These are phyloP conservation scores for Arctostaphylos glauca DNA, from an alignment of 148 eudicot genomes.

Conservation along the genomic window DNA sequence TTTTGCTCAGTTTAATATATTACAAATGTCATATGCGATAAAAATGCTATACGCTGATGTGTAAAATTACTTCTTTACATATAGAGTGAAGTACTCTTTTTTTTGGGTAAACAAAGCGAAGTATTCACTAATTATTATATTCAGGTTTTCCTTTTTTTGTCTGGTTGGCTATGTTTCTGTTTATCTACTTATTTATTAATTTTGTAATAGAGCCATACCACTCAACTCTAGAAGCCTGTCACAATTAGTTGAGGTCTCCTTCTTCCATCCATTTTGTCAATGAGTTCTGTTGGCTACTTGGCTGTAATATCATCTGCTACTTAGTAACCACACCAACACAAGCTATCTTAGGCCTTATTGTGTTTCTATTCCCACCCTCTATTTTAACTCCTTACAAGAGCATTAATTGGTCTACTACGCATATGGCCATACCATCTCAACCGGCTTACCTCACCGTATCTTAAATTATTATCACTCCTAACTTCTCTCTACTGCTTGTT, in stretches of 20 bases:
- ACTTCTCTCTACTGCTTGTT: background rate
- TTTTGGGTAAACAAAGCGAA: background rate
- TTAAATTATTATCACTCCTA: background rate
- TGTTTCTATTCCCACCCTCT: background rate
- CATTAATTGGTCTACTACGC: background rate
- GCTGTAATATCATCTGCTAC: background rate
- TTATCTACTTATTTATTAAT: background rate
- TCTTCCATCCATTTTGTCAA: background rate
- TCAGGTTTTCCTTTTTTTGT: background rate
- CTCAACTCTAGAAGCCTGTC: background rate
- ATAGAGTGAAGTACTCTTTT: background rate
- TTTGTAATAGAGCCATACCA: background rate
- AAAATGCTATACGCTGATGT: background rate
- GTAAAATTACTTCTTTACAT: background rate
- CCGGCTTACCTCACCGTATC: background rate
- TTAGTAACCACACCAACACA: background rate
- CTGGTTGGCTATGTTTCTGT: background rate
- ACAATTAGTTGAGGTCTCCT: background rate
- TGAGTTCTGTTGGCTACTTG: background rate
- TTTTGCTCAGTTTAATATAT: background rate
- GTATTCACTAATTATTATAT: background rate
- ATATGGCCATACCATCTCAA: background rate
- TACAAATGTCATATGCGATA: background rate
- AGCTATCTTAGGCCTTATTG: background rate
- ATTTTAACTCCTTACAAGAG: background rate